Percentiles rank a stretch among this genome's conserved stretches.
Evolutionary conservation across 306 rosid species (phyloP).

Genomic region (Vigna hirtella): DNA sequence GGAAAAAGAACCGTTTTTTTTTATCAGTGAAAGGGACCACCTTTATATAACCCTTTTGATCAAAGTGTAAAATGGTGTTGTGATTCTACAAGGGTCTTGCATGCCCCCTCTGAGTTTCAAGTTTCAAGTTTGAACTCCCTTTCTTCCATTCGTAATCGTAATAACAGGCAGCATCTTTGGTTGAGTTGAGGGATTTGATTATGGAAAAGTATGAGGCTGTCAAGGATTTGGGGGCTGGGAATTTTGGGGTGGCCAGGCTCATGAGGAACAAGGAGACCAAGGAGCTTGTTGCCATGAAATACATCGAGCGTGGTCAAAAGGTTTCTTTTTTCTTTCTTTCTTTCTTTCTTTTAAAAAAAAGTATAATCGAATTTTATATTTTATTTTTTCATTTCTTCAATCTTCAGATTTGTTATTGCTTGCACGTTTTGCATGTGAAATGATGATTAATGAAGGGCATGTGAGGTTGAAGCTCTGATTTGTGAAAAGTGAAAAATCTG

Average conservation of each 20-base stretch:
- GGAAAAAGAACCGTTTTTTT: slow-evolving; percentile 34
- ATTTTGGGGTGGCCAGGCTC: slow-evolving; percentile 81
- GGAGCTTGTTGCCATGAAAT: slow-evolving; percentile 86
- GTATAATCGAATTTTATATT: not conserved
- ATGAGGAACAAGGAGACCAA: slow-evolving; percentile 75
- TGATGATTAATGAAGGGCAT: slow-evolving; percentile 24
- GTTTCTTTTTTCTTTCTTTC: slow-evolving; percentile 33
- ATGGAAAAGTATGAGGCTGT: slow-evolving; percentile 78
- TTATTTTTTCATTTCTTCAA: not conserved
- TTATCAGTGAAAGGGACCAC: slow-evolving; percentile 33
- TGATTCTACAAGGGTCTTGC: slow-evolving; percentile 43
- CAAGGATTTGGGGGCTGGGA: slow-evolving; percentile 78
- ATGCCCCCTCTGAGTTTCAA: slow-evolving; percentile 39
- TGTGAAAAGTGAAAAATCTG: slow-evolving; percentile 38
- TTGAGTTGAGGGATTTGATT: slow-evolving; percentile 21
- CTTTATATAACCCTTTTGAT: slow-evolving; percentile 39
- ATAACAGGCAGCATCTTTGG: not conserved
- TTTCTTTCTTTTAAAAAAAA: not conserved
- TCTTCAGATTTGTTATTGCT: slow-evolving; percentile 35
- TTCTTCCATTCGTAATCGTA: not conserved
- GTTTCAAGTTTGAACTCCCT: not conserved
- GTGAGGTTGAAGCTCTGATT: slow-evolving; percentile 36
- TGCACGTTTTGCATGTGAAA: slow-evolving; percentile 36
- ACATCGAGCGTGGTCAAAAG: slow-evolving; percentile 79
- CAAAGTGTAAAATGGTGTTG: slow-evolving; percentile 31